Base-by-base conservation (phyloP, 176 grass and related monocot genomes). In the Lolium rigidum region DNA sequence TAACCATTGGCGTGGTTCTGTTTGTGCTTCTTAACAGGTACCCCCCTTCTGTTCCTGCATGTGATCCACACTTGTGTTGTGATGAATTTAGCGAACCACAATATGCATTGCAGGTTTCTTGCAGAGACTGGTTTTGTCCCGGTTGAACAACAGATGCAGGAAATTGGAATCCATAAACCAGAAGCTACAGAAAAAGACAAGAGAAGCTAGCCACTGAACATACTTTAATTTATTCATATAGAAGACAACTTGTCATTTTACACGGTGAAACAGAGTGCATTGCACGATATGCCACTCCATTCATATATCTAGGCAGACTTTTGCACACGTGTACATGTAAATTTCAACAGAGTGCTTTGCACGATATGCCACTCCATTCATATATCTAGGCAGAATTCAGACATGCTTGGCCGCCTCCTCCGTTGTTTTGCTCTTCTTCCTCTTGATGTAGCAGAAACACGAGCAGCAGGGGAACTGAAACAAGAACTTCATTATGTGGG, bases 131-230 rank as follows among this genome's bases (percentile, higher is more conserved):
- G 96, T 64, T 77, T 95, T 15, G 96, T 95, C 38, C 84, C 96
- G 5, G 86, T 98, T 35, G 96, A 98, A 70, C 91, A 92, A 70
- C 96, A 98, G 81, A 94, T 95, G 93, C 56, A 98, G 74, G 95
- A 98, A 86, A 95, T 98, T 12, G 95, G 90, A 44, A 90, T 98
- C 82, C 85, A 87, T 77, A 81, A 86, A 71, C 77, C 83, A 64
- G 83, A 94, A 90, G 60, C 79, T 24, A 68, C 61, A 46, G 86
- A 92, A 54, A 89, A 90, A 86, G 81, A 89, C 51, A 92, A 90
- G 61, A 87, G 7, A 78, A 89, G 83, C 10, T 92, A 84, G 78
- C 22, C 39, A 37, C 22, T 25, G 6, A 6, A 64, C 18, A 10
- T 10, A 31, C n/a, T 73, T 82, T 63, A 89, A 70, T 85, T 62